Percentiles rank a stretch among this genome's conserved stretches.
These are phyloP conservation scores for Penicillium longicatenatum DNA, from an alignment of 495 filamentous ascomycete genomes.

Conservation along the genomic window DNA sequence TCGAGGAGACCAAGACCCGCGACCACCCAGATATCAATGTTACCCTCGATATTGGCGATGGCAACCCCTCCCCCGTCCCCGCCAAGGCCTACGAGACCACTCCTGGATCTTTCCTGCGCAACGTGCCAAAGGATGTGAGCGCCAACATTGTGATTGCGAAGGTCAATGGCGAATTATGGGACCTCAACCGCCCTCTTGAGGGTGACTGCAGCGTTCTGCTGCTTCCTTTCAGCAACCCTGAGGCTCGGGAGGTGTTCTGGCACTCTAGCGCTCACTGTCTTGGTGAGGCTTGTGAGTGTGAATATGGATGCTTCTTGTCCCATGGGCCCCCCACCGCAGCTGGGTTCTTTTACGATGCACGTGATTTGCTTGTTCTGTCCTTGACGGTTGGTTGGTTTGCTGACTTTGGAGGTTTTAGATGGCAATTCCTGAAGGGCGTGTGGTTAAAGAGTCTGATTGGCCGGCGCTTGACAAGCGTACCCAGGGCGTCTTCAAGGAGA, in stretches of 20 bases:
- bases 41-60: slow-evolving; percentile 51
- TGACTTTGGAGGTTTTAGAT: slow-evolving; percentile 44
- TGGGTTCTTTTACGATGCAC: slow-evolving; percentile 98
- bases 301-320: slow-evolving; percentile 87
- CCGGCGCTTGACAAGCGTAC: slow-evolving; percentile 76
- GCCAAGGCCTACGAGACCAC: slow-evolving; percentile 58
- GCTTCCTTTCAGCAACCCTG: slow-evolving; percentile 79
- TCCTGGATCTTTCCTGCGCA: slow-evolving; percentile 51
- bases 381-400: no score
- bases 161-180: slow-evolving; percentile 86
- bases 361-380: no score
- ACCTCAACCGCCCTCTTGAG: slow-evolving; percentile 87
- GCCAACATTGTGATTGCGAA: slow-evolving; percentile 70
- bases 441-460: slow-evolving; percentile 76
- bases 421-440: slow-evolving; percentile 72
- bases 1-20: slow-evolving; percentile 63
- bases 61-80: slow-evolving; percentile 42
- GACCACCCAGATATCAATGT: slow-evolving; percentile 53
- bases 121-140: slow-evolving; percentile 55
- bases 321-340: slow-evolving; percentile 90
- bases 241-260: slow-evolving; percentile 88
- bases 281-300: slow-evolving; percentile 88
- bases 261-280: slow-evolving; percentile 91
- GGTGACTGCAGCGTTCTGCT: slow-evolving; percentile 70
- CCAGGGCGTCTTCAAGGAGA: slow-evolving; percentile 84